Evolutionary conservation across 805 yeast species (phyloP).

Genomic region (Wickerhamiella alocasiicola): DNA sequence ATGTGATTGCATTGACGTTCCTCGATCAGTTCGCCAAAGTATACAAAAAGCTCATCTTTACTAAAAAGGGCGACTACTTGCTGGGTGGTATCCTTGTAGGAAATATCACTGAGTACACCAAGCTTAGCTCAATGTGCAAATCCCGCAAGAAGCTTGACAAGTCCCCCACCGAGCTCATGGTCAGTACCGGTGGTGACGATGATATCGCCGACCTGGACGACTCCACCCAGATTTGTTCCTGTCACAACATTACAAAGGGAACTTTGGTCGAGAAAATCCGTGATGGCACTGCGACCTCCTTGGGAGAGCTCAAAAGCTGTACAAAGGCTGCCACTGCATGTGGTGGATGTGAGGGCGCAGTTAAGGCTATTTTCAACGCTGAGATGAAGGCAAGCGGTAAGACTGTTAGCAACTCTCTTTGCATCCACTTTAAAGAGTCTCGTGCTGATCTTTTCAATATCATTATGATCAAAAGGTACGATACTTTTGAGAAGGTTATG

Average conservation of each 20-base stretch:
- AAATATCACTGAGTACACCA: constrained; percentile 27
- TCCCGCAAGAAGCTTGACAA: constrained; percentile 25
- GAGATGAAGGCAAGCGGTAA: constrained; percentile 30
- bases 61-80: constrained; percentile 29
- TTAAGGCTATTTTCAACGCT: constrained; percentile 28
- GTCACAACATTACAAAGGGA: constrained; percentile 30
- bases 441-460: constrained; percentile 29
- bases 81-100: constrained; percentile 32
- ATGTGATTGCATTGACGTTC: constrained; percentile 24
- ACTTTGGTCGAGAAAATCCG: constrained; percentile 24
- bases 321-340: constrained; percentile 33
- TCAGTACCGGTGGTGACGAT: constrained; percentile 24
- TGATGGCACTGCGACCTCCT: constrained; percentile 23
- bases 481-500: constrained; percentile 27
- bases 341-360: constrained; percentile 31
- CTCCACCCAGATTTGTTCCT: constrained; percentile 31
- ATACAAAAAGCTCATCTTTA: constrained; percentile 28
- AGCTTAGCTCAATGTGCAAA: constrained; percentile 25
- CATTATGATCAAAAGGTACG: constrained; percentile 27
- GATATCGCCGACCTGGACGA: constrained; percentile 26
- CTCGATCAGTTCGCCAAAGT: constrained; percentile 29
- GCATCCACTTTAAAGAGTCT: constrained; percentile 29
- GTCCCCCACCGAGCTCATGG: constrained; percentile 27
- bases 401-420: constrained; percentile 26
- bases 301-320: constrained; percentile 27